Percentiles rank a stretch among this genome's conserved stretches.
Conservation (phyloP, 2,329 filamentous ascomycete genomes). For the Talaromyces atroroseus region DNA sequence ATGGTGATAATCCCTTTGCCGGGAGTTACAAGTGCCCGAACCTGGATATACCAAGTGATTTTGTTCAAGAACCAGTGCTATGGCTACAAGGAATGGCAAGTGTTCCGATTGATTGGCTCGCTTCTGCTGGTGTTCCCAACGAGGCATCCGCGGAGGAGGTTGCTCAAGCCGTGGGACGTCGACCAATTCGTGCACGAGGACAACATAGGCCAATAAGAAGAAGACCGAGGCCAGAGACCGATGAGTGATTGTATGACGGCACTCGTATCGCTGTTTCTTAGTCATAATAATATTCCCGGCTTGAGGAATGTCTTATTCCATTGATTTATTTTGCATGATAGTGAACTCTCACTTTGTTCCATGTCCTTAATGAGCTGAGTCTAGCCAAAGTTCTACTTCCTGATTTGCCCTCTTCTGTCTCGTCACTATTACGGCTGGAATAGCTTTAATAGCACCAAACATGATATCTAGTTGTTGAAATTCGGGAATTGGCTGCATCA, state of each 20-base stretch:
- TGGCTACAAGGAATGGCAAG: not conserved
- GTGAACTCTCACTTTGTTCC: too few relatives aligned
- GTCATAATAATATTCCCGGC: too few relatives aligned
- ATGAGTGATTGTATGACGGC: not conserved
- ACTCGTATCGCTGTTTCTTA: too few relatives aligned
- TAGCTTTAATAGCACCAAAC: too few relatives aligned
- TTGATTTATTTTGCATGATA: too few relatives aligned
- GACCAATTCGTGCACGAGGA: not conserved
- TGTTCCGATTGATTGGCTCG: not conserved
- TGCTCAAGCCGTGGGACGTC: not conserved
- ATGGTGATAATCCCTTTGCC: not conserved
- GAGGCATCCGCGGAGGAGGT: not conserved
- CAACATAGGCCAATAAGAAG: not conserved
- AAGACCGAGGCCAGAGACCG: not conserved
- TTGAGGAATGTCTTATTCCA: too few relatives aligned
- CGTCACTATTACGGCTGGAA: too few relatives aligned
- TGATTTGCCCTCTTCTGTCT: too few relatives aligned
- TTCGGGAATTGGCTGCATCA: too few relatives aligned
- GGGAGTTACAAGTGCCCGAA: not conserved
- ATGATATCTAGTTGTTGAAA: too few relatives aligned
- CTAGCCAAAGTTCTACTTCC: too few relatives aligned
- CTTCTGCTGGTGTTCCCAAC: not conserved
- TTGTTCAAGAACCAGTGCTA: not conserved
- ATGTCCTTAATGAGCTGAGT: too few relatives aligned
- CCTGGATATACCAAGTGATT: slow-evolving; percentile 1